Conservation (phyloP, 2,329 filamentous ascomycete species). For the Fusarium siculi region DNA sequence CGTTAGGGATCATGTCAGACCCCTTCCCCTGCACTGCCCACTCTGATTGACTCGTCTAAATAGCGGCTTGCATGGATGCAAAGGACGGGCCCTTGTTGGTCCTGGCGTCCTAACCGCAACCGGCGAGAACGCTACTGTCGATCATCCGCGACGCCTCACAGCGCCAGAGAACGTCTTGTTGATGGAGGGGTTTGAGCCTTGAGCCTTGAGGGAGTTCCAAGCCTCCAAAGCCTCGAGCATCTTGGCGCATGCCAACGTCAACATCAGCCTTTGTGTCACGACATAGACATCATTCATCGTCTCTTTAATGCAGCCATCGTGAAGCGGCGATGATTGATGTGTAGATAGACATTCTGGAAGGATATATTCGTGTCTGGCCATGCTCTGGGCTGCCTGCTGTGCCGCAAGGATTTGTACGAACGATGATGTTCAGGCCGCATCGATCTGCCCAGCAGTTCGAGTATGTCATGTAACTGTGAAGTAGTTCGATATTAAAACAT, state of each 20-base stretch:
- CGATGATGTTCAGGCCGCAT: slow-evolving; percentile 20
- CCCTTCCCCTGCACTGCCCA: slow-evolving; percentile 1
- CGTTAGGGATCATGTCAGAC: slow-evolving; percentile 11
- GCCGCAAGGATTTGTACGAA: slow-evolving; percentile 11
- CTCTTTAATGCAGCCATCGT: background rate
- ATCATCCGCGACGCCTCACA: slow-evolving; percentile 43
- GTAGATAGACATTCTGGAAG: background rate
- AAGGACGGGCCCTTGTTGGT: slow-evolving; percentile 3
- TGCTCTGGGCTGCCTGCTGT: slow-evolving; percentile 7
- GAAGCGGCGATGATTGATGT: background rate
- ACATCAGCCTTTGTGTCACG: background rate
- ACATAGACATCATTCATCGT: slow-evolving; percentile 1
- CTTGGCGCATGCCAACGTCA: slow-evolving; percentile 31
- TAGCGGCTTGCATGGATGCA: slow-evolving; percentile 1
- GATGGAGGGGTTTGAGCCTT: background rate
- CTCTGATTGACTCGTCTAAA: slow-evolving; percentile 20
- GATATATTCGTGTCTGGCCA: background rate
- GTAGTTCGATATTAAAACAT: background rate
- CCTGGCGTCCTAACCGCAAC: slow-evolving; percentile 24
- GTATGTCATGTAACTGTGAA: slow-evolving; percentile 22
- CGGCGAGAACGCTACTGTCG: slow-evolving; percentile 42
- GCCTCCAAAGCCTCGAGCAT: slow-evolving; percentile 8
- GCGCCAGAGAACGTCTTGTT: slow-evolving; percentile 8
- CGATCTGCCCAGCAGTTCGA: slow-evolving; percentile 22
- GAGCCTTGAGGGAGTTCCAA: slow-evolving; percentile 4